Evolutionary conservation across 73 alveolate genomes (phyloP).

Genomic region (Breviolum minutum): DNA sequence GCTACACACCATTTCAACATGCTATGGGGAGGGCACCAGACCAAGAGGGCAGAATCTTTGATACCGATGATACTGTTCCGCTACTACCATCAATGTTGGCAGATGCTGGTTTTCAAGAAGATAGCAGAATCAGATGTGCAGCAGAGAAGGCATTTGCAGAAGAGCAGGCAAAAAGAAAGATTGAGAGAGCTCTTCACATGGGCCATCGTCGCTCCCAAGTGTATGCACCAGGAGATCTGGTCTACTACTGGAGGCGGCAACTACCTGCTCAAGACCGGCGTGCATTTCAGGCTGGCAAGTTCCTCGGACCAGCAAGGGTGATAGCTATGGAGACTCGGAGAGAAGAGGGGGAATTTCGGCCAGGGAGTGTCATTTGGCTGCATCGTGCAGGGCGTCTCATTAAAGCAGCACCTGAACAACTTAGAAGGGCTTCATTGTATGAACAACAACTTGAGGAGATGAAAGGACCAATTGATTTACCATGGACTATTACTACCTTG

Average conservation of each 20-base stretch:
- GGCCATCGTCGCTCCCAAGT: neutral
- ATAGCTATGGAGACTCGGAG: neutral
- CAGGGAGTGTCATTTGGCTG: neutral
- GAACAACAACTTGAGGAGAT: neutral
- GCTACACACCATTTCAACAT: neutral
- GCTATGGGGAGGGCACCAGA: neutral
- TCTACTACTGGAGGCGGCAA: slow-evolving; percentile 13
- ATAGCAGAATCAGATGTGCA: neutral
- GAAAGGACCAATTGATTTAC: neutral
- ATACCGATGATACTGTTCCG: neutral
- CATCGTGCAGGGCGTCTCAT: neutral
- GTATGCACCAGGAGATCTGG: slow-evolving; percentile 20
- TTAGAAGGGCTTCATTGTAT: neutral
- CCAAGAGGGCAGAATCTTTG: neutral
- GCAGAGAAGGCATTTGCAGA: slow-evolving; percentile 11
- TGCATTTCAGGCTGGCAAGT: neutral
- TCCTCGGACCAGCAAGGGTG: slow-evolving; percentile 44
- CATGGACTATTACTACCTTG: neutral
- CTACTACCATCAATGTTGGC: neutral
- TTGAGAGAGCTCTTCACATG: neutral
- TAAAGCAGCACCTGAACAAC: neutral
- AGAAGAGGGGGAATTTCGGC: neutral
- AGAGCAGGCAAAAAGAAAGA: neutral
- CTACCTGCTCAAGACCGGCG: neutral
- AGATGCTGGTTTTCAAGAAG: neutral